phyloP scores from a whole-genome alignment of 768 basidiomycete genomes.

The Lepiota subincarnata region DNA sequence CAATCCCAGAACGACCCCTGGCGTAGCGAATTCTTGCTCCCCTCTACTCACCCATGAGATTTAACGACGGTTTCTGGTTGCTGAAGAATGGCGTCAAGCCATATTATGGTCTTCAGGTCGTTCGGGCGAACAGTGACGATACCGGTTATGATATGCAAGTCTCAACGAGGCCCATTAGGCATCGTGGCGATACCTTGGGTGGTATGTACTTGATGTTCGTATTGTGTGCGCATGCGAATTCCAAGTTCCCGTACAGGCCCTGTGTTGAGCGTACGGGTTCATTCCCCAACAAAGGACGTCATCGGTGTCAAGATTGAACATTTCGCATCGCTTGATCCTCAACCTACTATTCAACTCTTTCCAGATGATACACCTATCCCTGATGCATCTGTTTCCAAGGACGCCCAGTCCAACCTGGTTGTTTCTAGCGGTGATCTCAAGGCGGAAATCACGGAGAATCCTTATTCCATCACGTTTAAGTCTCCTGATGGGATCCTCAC shows the following conservation, averaged over 20 bases:
- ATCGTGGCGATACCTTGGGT: constrained; percentile 60
- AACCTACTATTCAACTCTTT: constrained; percentile 54
- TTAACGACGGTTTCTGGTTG: constrained; percentile 74
- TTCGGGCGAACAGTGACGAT: constrained; percentile 38
- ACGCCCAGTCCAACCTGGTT: constrained; percentile 21
- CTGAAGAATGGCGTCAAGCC: constrained; percentile 58
- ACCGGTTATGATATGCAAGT: constrained; percentile 56
- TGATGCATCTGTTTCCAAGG: constrained; percentile 34
- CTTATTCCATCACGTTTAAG: constrained; percentile 61
- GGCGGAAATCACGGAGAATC: constrained; percentile 54
- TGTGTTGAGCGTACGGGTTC: constrained; percentile 44
- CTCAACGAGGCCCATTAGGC: constrained; percentile 55
- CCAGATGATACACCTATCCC: constrained; percentile 51
- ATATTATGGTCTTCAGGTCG: constrained; percentile 59
- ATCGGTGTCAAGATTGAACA: constrained; percentile 55
- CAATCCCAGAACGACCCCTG: background rate
- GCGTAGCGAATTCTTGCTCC: background rate
- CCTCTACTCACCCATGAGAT: constrained; percentile 43
- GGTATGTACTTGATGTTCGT: constrained; percentile 27
- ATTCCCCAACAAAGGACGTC: constrained; percentile 52
- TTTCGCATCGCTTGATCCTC: constrained; percentile 40
- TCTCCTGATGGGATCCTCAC: constrained; percentile 42
- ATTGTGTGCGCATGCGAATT: background rate
- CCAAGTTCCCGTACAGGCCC: constrained; percentile 34
- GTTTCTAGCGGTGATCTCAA: constrained; percentile 46